A percentile compares a stretch with the other conserved stretches of the same genome.
Conservation (phyloP, 805 yeast genomes). For the Candida ponderosae region DNA sequence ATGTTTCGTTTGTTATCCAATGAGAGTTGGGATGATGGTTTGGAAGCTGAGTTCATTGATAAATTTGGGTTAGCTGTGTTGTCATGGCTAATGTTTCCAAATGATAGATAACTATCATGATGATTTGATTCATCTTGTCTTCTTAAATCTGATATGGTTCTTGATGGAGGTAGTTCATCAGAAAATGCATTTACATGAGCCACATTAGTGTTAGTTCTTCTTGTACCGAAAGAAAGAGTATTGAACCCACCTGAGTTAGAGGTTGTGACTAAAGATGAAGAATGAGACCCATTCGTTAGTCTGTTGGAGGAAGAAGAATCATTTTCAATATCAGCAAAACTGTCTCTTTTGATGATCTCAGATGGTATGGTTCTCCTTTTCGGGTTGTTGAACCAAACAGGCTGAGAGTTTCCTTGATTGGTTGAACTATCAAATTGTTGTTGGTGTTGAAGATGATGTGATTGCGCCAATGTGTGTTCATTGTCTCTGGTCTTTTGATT, state of each 20-base stretch:
- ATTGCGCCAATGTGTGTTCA: too few species aligned
- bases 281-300: slow-evolving; percentile 11
- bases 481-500: slow-evolving; percentile 12
- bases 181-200: slow-evolving; percentile 24
- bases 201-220: slow-evolving; percentile 15
- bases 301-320: slow-evolving; percentile 13
- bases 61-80: slow-evolving; percentile 4
- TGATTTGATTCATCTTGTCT: slow-evolving; percentile 27
- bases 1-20: slow-evolving; percentile 1
- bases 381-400: slow-evolving; percentile 33
- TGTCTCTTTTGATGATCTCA: slow-evolving; percentile 34
- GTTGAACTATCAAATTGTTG: not conserved
- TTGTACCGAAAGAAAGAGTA: slow-evolving; percentile 30
- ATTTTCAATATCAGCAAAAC: slow-evolving; percentile 11
- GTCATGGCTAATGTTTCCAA: slow-evolving; percentile 9
- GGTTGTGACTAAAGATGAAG: too few species aligned
- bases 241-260: slow-evolving; percentile 23
- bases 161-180: slow-evolving; percentile 33
- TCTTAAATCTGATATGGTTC: slow-evolving; percentile 32
- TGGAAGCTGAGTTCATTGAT: slow-evolving; percentile 2
- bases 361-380: slow-evolving; percentile 40
- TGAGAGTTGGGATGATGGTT: not conserved
- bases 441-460: slow-evolving; percentile 2
- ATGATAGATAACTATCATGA: slow-evolving; percentile 14
- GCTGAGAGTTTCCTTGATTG: slow-evolving; percentile 4